phyloP scores from a whole-genome alignment of 371 early-diverging fungal species.

The Lichtheimia ornata region DNA sequence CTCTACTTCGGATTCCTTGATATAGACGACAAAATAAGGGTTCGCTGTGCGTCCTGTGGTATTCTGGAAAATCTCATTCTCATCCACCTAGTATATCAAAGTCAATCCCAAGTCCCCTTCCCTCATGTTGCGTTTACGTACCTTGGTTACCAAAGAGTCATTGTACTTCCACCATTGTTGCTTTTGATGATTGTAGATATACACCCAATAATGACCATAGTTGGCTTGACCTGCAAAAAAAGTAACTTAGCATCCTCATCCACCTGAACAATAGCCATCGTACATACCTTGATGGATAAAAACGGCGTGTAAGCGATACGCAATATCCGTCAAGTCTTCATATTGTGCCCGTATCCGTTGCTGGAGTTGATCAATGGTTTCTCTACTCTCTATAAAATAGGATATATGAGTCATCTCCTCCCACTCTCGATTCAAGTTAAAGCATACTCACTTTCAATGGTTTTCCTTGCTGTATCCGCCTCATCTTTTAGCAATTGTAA shows the following conservation, averaged over 20 bases:
- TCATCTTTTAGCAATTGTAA: conserved; percentile 26
- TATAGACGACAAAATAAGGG: conserved; percentile 71
- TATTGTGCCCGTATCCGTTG: conserved; percentile 33
- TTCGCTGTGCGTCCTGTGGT: conserved; percentile 61
- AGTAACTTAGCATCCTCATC: too few relatives aligned
- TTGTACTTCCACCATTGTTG: conserved; percentile 85
- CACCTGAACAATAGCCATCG: too few relatives aligned
- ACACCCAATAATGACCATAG: conserved; percentile 92
- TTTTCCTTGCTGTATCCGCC: conserved; percentile 15
- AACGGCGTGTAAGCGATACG: conserved; percentile 70
- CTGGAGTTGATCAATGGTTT: conserved; percentile 17
- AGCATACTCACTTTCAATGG: conserved; percentile 20
- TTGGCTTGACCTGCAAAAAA: conserved; percentile 51
- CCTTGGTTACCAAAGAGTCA: conserved; percentile 73
- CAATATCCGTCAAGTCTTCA: conserved; percentile 34
- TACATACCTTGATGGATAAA: conserved; percentile 59
- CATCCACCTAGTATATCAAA: conserved; percentile 34
- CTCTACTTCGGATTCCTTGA: conserved; percentile 34
- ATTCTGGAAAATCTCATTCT: conserved; percentile 57
- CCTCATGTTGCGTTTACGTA: conserved; percentile 15
- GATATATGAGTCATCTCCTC: not conserved
- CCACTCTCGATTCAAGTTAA: too few relatives aligned
- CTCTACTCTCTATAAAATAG: conserved; percentile 10
- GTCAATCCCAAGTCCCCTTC: not conserved
- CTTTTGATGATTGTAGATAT: conserved; percentile 66